These are phyloP conservation scores for Pythium phragmitis DNA, from an alignment of 352 stramenopile genomes.

Conservation along the genomic window DNA sequence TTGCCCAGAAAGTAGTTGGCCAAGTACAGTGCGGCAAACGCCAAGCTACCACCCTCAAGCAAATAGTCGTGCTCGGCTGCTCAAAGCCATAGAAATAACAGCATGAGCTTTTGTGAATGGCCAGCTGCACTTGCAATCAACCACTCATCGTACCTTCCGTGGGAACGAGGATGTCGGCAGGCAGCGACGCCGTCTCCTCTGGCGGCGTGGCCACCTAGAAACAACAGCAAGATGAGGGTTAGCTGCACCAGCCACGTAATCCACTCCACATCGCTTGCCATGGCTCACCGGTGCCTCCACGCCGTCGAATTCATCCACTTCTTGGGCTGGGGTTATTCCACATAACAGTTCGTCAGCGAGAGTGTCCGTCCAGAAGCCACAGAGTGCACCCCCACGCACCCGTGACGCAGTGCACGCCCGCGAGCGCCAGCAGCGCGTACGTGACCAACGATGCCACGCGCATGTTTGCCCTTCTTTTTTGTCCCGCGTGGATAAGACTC, in stretches of 20 bases:
- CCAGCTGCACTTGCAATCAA: background rate
- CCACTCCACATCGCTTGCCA: background rate
- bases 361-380: background rate
- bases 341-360: background rate
- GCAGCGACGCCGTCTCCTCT: slow-evolving; percentile 3
- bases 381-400: slow-evolving; percentile 8
- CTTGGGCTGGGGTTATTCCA: slow-evolving; percentile 17
- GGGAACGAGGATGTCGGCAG: slow-evolving; percentile 3
- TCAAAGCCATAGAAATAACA: background rate
- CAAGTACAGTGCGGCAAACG: slow-evolving; percentile 50
- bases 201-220: slow-evolving; percentile 21
- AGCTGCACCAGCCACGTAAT: background rate
- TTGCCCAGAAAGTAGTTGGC: slow-evolving; percentile 66
- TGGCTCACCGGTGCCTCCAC: slow-evolving; percentile 25
- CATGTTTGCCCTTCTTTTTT: slow-evolving; percentile 12
- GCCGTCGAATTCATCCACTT: slow-evolving; percentile 33
- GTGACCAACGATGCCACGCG: slow-evolving; percentile 21
- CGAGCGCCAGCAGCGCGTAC: slow-evolving; percentile 29
- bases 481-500: background rate
- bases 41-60: slow-evolving; percentile 46
- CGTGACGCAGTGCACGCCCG: slow-evolving; percentile 15
- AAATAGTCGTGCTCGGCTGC: slow-evolving; percentile 32
- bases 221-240: background rate
- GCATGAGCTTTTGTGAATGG: background rate
- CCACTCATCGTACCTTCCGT: slow-evolving; percentile 1